Conservation (phyloP, 805 yeast genomes). For the Myxozyma udenii region DNA sequence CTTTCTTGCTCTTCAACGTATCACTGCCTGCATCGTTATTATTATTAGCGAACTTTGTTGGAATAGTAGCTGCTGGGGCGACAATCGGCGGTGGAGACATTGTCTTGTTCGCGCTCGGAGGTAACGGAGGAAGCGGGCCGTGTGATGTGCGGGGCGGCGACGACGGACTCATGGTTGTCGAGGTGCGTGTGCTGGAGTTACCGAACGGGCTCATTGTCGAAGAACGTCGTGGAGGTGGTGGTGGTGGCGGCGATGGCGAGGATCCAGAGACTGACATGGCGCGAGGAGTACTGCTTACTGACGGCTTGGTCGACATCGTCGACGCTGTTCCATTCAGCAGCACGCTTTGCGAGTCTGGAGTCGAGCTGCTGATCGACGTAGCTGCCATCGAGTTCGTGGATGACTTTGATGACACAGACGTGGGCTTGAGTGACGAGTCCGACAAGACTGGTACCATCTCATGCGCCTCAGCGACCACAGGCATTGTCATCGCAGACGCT, state of each 20-base stretch:
- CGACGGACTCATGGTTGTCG: not conserved
- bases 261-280: slow-evolving; percentile 1
- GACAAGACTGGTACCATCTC: too few species aligned
- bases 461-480: too few species aligned
- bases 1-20: slow-evolving; percentile 20
- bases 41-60: not conserved
- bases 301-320: not conserved
- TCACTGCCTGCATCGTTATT: not conserved
- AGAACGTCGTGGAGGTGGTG: slow-evolving; percentile 6
- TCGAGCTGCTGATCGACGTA: not conserved
- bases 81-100: not conserved
- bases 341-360: not conserved
- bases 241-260: slow-evolving; percentile 13
- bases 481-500: slow-evolving; percentile 8
- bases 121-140: not conserved
- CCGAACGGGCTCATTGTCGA: not conserved
- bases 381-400: slow-evolving; percentile 2
- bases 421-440: too few species aligned
- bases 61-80: not conserved
- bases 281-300: too few species aligned
- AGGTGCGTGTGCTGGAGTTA: not conserved
- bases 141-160: not conserved
- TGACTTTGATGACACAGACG: slow-evolving; percentile 1
- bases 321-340: not conserved
- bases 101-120: not conserved